These are phyloP conservation scores for Sesbania bispinosa DNA, from an alignment of 306 rosid species.

Conservation along the genomic window DNA sequence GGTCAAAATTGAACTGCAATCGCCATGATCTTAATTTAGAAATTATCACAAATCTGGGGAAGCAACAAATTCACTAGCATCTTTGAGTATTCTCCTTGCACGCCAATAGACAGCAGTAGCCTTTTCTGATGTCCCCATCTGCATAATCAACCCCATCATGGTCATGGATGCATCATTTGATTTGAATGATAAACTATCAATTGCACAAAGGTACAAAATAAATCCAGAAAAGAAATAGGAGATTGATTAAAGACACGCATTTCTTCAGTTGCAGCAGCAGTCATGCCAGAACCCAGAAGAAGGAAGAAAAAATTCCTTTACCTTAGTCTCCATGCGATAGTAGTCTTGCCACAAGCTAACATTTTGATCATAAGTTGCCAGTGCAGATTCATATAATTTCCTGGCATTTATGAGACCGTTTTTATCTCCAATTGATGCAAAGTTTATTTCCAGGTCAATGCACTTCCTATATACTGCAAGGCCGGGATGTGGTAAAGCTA, in stretches of 20 bases:
- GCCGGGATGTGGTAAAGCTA: constrained; percentile 81
- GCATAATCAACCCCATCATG: constrained; percentile 27
- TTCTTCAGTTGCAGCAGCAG: not conserved
- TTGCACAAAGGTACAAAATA: too few relatives aligned
- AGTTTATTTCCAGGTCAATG: constrained; percentile 74
- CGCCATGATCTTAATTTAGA: not conserved
- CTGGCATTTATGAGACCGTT: constrained; percentile 63
- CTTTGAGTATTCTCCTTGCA: constrained; percentile 65
- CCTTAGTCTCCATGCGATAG: constrained; percentile 71
- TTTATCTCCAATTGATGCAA: constrained; percentile 67
- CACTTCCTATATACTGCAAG: constrained; percentile 60
- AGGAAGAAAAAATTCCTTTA: constrained; percentile 18
- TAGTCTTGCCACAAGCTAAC: constrained; percentile 72
- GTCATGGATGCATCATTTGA: not conserved
- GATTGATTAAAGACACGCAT: too few relatives aligned
- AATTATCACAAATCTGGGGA: constrained; percentile 36
- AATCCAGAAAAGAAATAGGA: too few relatives aligned
- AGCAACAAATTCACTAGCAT: constrained; percentile 44
- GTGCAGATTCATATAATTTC: constrained; percentile 73
- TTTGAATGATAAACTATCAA: too few relatives aligned
- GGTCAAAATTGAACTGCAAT: constrained; percentile 48
- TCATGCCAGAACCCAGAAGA: too few relatives aligned
- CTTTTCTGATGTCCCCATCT: constrained; percentile 84
- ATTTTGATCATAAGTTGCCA: constrained; percentile 62
- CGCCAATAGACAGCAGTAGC: constrained; percentile 70